These are phyloP conservation scores for Radiomyces spectabilis DNA, from an alignment of 192 early-diverging fungal genomes.

Conservation along the genomic window DNA sequence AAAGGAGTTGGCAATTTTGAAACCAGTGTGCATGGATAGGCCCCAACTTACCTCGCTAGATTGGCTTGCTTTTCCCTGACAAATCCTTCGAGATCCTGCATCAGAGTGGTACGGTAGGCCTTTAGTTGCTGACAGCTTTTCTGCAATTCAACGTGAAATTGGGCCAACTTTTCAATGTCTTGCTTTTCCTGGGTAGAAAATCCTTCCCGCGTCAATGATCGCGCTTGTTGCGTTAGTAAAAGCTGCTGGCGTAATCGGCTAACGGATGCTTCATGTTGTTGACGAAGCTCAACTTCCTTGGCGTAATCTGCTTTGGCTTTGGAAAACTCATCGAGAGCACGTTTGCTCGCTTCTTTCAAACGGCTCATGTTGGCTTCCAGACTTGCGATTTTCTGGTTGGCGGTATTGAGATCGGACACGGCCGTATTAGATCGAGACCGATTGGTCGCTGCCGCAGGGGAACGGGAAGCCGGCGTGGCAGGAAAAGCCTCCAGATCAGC, in stretches of 20 bases:
- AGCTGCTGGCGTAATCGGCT: conserved; percentile 22
- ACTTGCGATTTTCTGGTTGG: background rate
- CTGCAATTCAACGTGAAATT: conserved; percentile 19
- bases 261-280: conserved; percentile 15
- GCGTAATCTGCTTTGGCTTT: conserved; percentile 37
- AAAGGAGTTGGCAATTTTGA: background rate
- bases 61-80: conserved; percentile 30
- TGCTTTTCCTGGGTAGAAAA: conserved; percentile 2
- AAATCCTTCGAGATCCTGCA: conserved; percentile 25
- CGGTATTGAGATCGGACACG: background rate
- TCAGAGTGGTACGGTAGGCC: conserved; percentile 19
- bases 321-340: conserved; percentile 26
- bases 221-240: conserved; percentile 3
- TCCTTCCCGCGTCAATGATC: conserved; percentile 2
- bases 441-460: background rate
- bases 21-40: background rate
- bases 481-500: conserved; percentile 9
- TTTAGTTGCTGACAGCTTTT: conserved; percentile 22
- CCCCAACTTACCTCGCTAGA: conserved; percentile 19
- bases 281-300: conserved; percentile 19
- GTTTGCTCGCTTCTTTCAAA: conserved; percentile 23
- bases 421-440: background rate
- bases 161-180: conserved; percentile 21
- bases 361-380: too few species aligned
- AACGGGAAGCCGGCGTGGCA: conserved; percentile 3